Conservation (phyloP, 306 rosid species). For the Castanospermum australe region DNA sequence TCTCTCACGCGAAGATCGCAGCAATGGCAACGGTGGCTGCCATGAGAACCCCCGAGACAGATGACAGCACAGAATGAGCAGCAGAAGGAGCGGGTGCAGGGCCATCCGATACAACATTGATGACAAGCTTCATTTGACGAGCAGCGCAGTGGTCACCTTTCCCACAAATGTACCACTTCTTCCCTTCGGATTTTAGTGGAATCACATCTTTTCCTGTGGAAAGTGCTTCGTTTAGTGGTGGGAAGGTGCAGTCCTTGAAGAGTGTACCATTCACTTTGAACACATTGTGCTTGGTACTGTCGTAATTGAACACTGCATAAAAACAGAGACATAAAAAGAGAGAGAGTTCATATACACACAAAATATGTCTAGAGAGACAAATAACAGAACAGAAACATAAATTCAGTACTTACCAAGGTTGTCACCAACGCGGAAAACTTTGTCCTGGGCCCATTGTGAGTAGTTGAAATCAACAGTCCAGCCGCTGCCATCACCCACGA, state of each 20-base stretch:
- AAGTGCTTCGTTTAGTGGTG: neutral
- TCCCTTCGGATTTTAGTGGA: conserved; percentile 7
- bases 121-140: conserved; percentile 34
- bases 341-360: neutral
- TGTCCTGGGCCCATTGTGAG: neutral
- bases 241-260: conserved; percentile 12
- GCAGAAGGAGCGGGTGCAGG: conserved; percentile 41
- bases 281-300: conserved; percentile 20
- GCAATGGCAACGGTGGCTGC: neutral
- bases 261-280: conserved; percentile 26
- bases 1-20: conserved; percentile 19
- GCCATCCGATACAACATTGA: neutral
- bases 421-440: neutral
- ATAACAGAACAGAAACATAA: too few relatives aligned
- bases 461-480: neutral
- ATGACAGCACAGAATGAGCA: neutral
- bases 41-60: neutral
- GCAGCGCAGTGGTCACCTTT: neutral
- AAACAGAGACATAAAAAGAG: too few relatives aligned
- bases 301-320: conserved; percentile 31
- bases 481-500: neutral
- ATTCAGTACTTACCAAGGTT: neutral
- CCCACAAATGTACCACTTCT: conserved; percentile 39
- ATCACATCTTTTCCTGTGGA: conserved; percentile 2
- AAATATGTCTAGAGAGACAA: too few relatives aligned